phyloP scores from a whole-genome alignment of 306 rosid genomes.

The Acacia confusa region DNA sequence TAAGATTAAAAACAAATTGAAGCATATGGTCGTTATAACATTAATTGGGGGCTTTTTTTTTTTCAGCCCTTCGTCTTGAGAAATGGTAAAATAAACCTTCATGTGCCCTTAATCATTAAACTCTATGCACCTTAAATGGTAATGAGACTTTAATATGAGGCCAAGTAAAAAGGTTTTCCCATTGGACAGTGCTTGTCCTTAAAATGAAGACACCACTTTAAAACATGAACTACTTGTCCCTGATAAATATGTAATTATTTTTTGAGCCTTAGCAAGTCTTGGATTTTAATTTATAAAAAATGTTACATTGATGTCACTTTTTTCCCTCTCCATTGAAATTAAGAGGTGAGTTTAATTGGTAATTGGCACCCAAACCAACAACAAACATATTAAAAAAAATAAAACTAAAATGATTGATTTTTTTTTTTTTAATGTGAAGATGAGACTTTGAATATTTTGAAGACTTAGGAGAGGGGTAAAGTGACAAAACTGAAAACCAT shows the following conservation, averaged over 20 bases:
- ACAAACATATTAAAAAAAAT: constrained; percentile 6
- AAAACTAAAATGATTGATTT: too few relatives aligned
- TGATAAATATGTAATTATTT: background rate
- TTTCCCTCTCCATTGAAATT: too few relatives aligned
- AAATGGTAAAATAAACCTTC: background rate
- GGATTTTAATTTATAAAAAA: too few relatives aligned
- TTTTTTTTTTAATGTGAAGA: background rate
- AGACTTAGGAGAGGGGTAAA: constrained; percentile 44
- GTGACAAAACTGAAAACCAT: constrained; percentile 16
- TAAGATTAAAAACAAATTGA: background rate
- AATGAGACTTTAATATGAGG: background rate
- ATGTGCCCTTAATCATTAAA: background rate
- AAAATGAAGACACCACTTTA: background rate
- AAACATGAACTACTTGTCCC: background rate
- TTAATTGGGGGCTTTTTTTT: background rate
- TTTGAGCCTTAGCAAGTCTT: background rate
- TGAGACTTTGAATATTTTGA: constrained; percentile 17
- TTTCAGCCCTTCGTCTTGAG: background rate
- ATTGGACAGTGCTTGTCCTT: background rate
- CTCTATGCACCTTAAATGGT: background rate
- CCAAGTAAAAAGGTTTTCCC: background rate
- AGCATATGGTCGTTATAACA: background rate
- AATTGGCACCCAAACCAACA: constrained; percentile 34
- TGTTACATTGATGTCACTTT: background rate
- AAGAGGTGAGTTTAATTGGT: background rate